phyloP scores from a whole-genome alignment of 164 flowering plant genomes.

The Taxillus chinensis region DNA sequence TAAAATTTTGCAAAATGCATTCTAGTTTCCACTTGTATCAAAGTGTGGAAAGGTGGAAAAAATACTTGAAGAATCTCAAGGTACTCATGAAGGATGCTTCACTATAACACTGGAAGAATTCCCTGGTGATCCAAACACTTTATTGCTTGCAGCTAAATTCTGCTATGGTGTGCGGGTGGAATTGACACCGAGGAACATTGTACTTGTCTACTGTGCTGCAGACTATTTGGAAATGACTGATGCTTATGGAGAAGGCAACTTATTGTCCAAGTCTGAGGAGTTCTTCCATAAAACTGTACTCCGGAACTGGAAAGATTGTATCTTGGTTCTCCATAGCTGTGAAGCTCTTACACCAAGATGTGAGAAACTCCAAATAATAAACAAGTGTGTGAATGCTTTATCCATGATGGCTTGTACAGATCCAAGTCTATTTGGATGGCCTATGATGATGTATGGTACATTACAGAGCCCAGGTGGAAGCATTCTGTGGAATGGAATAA shows the following conservation, averaged over 20 bases:
- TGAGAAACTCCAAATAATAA: slow-evolving; percentile 51
- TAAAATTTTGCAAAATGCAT: slow-evolving; percentile 4
- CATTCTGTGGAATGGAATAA: slow-evolving; percentile 95
- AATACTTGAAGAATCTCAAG: slow-evolving; percentile 33
- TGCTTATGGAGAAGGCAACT: slow-evolving; percentile 69
- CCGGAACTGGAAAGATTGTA: slow-evolving; percentile 86
- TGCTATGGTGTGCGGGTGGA: slow-evolving; percentile 67
- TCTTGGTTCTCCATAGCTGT: slow-evolving; percentile 65
- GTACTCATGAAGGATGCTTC: slow-evolving; percentile 16
- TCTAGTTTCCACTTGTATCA: slow-evolving; percentile 82
- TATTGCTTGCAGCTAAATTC: slow-evolving; percentile 57
- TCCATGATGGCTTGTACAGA: slow-evolving; percentile 89
- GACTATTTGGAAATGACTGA: slow-evolving; percentile 83
- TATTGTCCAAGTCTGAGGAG: slow-evolving; percentile 37
- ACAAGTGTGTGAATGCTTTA: slow-evolving; percentile 52
- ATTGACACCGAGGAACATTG: slow-evolving; percentile 60
- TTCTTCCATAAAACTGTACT: slow-evolving; percentile 60
- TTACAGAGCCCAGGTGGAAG: slow-evolving; percentile 97
- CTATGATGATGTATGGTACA: slow-evolving; percentile 92
- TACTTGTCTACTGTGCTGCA: slow-evolving; percentile 60
- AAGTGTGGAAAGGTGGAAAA: slow-evolving; percentile 65
- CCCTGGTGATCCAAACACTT: slow-evolving; percentile 80
- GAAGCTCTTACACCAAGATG: slow-evolving; percentile 44
- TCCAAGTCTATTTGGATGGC: slow-evolving; percentile 95
- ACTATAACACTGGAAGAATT: slow-evolving; percentile 33